Conservation (phyloP, 306 rosid species). For the Malus orientalis region DNA sequence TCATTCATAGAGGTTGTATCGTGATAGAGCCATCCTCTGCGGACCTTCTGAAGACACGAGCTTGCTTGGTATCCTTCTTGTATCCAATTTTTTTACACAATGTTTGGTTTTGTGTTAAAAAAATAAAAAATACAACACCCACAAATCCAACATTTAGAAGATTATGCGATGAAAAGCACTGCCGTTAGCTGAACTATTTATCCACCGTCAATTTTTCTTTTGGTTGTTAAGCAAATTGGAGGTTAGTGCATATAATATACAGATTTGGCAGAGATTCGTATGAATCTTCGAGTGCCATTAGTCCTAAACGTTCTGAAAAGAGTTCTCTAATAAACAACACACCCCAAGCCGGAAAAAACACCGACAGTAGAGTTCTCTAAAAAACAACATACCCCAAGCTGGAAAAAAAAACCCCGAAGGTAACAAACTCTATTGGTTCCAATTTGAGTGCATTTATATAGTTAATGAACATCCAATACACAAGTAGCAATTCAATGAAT, state of each 20-base stretch:
- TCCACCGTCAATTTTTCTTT: background rate
- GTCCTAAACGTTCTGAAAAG: background rate
- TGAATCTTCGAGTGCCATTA: background rate
- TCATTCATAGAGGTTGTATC: too few species aligned
- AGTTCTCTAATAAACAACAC: background rate
- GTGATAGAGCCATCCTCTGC: too few species aligned
- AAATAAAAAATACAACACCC: too few species aligned
- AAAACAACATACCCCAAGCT: too few species aligned
- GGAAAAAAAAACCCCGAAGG: background rate
- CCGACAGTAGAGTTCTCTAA: too few species aligned
- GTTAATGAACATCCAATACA: background rate
- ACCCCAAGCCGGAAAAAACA: background rate
- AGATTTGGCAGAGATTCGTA: background rate
- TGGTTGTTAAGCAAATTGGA: background rate
- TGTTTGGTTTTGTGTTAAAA: too few species aligned
- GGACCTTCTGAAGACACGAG: too few species aligned
- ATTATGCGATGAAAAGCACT: too few species aligned
- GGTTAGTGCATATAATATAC: background rate
- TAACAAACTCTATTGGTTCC: background rate
- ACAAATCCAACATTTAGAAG: too few species aligned
- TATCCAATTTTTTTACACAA: too few species aligned
- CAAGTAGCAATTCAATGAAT: background rate
- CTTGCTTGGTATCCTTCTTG: too few species aligned
- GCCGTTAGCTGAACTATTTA: too few species aligned
- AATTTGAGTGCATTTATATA: background rate